Evolutionary conservation across 1,139 yeast genomes (phyloP), one percentile per base, ranked within the genome.

Genomic region (Diutina mesorugosa): DNA sequence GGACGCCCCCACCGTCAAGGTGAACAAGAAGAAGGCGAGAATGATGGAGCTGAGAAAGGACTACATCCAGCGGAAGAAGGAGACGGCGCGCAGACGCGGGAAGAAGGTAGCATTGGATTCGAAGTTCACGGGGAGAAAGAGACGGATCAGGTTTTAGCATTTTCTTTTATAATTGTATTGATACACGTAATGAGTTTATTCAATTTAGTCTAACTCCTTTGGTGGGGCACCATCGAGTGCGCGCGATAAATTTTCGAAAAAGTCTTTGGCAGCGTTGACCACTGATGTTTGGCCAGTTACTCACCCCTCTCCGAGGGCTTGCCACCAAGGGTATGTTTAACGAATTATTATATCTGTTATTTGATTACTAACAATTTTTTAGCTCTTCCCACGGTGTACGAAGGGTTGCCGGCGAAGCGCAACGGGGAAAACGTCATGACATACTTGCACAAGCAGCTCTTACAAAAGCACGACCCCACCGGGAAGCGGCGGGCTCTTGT

Each of bases 91-190:
- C 67, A 87, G 87, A 69, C 83, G 98, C 67, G 99, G 99, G 58
- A 87, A 87, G 67, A 76, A 73, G 53, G 97, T 91, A 16, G 97
- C 98, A 3, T 78, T 78, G 61, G 99, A 93, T 68, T 87, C 96
- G 58, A 90, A 87, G 68, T 93, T 85, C 70, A 89, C 98, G 3
- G 99, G 95, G 52, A 83, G 99, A 72, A 87, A 87, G 77, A 85
- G 99, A 80, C 82, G 87, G 63, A 84, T 95, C 28, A 79, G 88
- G 64, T 93, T 93, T 70, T 91, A 68, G 60, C 47, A 45, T n/a
- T 8, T n/a, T 45, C 9, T n/a, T 16, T 4, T 35, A 35, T 35
- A 35, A 8, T 35, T 35, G 41, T 35, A 35, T 35, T 16, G 41
- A 35, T 35, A 9, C 14, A 35, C 14, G 10, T 35, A 10, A 6